Evolutionary conservation across 2,329 filamentous ascomycete genomes (phyloP).

Genomic region (Fusarium staphyleae): DNA sequence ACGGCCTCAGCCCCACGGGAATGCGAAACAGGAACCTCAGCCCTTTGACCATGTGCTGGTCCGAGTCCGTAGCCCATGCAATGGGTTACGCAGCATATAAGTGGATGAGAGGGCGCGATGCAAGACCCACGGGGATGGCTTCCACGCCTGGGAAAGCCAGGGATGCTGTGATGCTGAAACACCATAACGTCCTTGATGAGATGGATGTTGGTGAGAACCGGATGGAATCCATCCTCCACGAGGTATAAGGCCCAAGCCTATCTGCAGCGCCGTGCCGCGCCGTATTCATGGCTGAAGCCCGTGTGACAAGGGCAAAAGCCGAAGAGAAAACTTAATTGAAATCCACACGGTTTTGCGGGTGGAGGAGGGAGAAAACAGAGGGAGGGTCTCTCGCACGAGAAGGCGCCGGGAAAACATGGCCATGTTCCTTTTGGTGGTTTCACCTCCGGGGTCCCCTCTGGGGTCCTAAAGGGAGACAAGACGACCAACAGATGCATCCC

Average conservation of each 20-base stretch:
- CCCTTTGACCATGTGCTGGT: no score
- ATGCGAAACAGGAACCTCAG: not conserved
- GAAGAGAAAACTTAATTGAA: constrained; percentile 25
- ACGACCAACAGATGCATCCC: constrained; percentile 1
- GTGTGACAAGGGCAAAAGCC: not conserved
- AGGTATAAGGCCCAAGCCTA: no score
- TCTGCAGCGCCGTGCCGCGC: no score
- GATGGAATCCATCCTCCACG: constrained; percentile 7
- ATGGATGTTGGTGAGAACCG: constrained; percentile 14
- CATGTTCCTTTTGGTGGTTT: constrained; percentile 23
- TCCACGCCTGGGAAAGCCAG: constrained; percentile 23
- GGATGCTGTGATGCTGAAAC: constrained; percentile 34
- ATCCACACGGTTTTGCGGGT: not conserved
- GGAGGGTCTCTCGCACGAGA: constrained; percentile 5
- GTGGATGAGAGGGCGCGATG: constrained; percentile 8
- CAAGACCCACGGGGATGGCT: constrained; percentile 15
- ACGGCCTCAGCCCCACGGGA: not conserved
- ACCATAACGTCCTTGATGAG: constrained; percentile 3
- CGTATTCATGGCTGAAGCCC: constrained; percentile 3
- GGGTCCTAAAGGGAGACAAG: constrained; percentile 9
- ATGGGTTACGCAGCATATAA: not conserved
- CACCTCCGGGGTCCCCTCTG: constrained; percentile 27
- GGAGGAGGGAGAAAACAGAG: constrained; percentile 16
- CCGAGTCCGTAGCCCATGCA: no score
- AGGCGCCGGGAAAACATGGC: not conserved